A percentile compares a stretch with the other conserved stretches of the same genome.
Conservation (phyloP, 1,284 basidiomycete species). For the Ganoderma resinaceum region DNA sequence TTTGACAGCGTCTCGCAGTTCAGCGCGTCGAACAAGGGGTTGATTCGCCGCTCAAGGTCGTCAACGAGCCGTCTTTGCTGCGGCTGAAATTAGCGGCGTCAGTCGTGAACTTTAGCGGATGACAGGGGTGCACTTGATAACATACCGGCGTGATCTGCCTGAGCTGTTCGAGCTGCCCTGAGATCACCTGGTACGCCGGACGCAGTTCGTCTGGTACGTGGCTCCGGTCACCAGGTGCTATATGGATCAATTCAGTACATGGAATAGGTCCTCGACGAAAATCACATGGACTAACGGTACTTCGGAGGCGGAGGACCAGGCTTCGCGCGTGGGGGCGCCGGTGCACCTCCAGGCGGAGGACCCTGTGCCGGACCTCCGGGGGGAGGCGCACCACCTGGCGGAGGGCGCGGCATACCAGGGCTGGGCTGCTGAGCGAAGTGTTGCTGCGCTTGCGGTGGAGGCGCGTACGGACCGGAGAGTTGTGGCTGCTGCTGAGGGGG, state of each 20-base stretch:
- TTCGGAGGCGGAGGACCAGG: slow-evolving; percentile 70
- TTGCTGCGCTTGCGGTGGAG: slow-evolving; percentile 25
- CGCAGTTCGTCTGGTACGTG: slow-evolving; percentile 83
- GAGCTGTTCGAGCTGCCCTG: slow-evolving; percentile 65
- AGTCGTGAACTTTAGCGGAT: neutral
- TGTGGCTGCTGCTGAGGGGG: slow-evolving; percentile 21
- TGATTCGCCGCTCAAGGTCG: slow-evolving; percentile 89
- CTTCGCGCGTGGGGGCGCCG: slow-evolving; percentile 40
- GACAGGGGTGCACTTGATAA: slow-evolving; percentile 25
- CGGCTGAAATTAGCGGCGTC: slow-evolving; percentile 52
- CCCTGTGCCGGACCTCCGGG: slow-evolving; percentile 51
- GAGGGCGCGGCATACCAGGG: slow-evolving; percentile 37
- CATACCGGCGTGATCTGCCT: slow-evolving; percentile 77
- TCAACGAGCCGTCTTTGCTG: slow-evolving; percentile 87
- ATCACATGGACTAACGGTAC: slow-evolving; percentile 73
- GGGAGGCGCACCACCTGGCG: slow-evolving; percentile 47
- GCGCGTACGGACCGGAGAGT: slow-evolving; percentile 23
- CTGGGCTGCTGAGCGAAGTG: slow-evolving; percentile 35
- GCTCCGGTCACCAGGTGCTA: slow-evolving; percentile 88
- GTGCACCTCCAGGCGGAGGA: slow-evolving; percentile 46
- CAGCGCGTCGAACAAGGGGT: slow-evolving; percentile 87
- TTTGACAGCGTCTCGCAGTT: slow-evolving; percentile 91
- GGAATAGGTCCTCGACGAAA: neutral
- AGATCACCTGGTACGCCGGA: slow-evolving; percentile 76
- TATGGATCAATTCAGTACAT: slow-evolving; percentile 18